Base-by-base conservation (phyloP, 73 alveolate genomes). In the Paramecium primaurelia region DNA sequence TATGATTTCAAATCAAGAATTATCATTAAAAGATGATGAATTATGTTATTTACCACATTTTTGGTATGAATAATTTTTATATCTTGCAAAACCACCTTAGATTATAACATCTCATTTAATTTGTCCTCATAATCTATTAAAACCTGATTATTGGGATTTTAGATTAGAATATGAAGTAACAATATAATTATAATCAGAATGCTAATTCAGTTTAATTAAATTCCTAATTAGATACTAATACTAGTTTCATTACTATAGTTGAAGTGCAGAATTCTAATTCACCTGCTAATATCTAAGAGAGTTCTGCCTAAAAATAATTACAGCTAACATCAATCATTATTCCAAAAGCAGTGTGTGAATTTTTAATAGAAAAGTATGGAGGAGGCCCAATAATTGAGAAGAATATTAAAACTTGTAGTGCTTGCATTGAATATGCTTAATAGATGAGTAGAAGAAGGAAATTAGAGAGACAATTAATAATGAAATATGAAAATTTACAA, bases 111-210 rank as follows among this genome's bases (percentile, higher is more conserved):
- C 89, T 40, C 89, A 77, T 77, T 42, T 40, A 20, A 34, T 77
- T 5, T 77, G 89, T 38, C 42, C 37, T 38, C 89, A 77, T 42
- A 38, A 77, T 18, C 6, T 26, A 4, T 42, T 77, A 22, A 77
- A 38, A 38, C 89, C 89, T 7, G 89, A 77, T 44, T 77, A 77
- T 77, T 77, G 89, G 89, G 89, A 77, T 77, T 77, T 77, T 59
- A 77, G 89, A 77, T 1, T 59, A 26, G 40, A 77, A 77, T 77
- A 34, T n/a, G 64, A 40, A 40, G 89, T 40, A 77, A 40, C 4
- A 10, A 40, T 38, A 16, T 42, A 47, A 9, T 47, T 47, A 47
- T 77, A 38, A 38, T 20, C 8, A 77, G 64, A 71, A 34, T 71
- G 58, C 54, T 25, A 71, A 5, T 3, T 25, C 47, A 30, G 58